phyloP scores from a whole-genome alignment of 1,139 yeast genomes.

The Meyerozyma elateridarum region DNA sequence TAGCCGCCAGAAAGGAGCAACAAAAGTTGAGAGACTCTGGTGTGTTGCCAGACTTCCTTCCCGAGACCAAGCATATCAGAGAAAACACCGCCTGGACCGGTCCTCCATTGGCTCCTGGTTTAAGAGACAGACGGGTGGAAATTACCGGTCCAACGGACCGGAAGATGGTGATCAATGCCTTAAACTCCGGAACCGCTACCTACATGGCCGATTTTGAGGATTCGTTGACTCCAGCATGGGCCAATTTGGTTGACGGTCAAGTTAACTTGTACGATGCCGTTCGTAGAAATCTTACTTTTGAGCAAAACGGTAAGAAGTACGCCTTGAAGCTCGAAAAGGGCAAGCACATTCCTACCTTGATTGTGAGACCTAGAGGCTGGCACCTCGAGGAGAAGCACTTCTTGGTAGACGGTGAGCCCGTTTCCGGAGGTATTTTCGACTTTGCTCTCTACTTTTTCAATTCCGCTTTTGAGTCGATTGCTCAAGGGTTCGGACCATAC shows the following conservation, averaged over 20 bases:
- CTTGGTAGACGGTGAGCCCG: constrained; percentile 69
- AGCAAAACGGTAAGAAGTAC: constrained; percentile 57
- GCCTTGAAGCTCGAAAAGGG: constrained; percentile 49
- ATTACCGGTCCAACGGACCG: constrained; percentile 89
- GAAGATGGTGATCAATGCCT: constrained; percentile 90
- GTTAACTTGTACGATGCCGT: constrained; percentile 87
- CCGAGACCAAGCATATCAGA: constrained; percentile 66
- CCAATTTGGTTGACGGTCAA: constrained; percentile 82
- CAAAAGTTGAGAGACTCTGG: constrained; percentile 66
- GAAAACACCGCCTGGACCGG: constrained; percentile 78
- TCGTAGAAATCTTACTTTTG: constrained; percentile 57
- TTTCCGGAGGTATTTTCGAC: constrained; percentile 71
- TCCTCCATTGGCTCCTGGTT: constrained; percentile 70
- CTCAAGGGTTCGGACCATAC: constrained; percentile 69
- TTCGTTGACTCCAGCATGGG: constrained; percentile 95
- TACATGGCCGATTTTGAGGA: constrained; percentile 97
- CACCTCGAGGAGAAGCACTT: constrained; percentile 74
- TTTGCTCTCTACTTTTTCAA: constrained; percentile 74
- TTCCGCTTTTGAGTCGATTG: constrained; percentile 58
- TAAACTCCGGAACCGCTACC: constrained; percentile 83
- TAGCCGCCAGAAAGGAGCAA: constrained; percentile 54
- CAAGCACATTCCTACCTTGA: constrained; percentile 65
- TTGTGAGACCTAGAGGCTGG: constrained; percentile 88
- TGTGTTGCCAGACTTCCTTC: constrained; percentile 64
- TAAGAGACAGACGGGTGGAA: constrained; percentile 75